A percentile compares a stretch with the other conserved stretches of the same genome.
These are phyloP conservation scores for Fusarium phyllophilum DNA, from an alignment of 2,329 filamentous ascomycete genomes.

Conservation along the genomic window DNA sequence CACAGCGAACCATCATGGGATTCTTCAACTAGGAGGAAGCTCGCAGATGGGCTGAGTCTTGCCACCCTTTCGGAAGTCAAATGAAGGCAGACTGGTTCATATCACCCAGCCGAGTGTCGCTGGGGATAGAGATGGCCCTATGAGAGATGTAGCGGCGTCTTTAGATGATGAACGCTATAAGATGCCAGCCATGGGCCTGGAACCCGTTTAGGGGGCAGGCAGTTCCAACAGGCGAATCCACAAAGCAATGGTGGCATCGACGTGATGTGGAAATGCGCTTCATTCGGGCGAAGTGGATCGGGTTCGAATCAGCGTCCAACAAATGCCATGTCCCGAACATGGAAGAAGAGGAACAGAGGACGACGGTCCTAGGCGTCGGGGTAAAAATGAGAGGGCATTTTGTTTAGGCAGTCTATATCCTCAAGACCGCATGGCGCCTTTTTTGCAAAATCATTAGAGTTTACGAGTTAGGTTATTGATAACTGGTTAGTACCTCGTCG, in stretches of 20 bases:
- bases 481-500: neutral
- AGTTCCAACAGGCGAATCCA: conserved; percentile 11
- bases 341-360: conserved; percentile 27
- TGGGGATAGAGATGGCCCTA: neutral
- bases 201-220: conserved; percentile 16
- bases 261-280: conserved; percentile 1
- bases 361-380: conserved; percentile 27
- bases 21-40: conserved; percentile 72
- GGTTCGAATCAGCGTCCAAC: conserved; percentile 10
- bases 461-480: conserved; percentile 12
- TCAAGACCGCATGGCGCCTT: conserved; percentile 28
- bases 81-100: neutral
- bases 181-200: conserved; percentile 24
- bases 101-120: neutral
- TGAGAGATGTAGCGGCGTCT: conserved; percentile 29
- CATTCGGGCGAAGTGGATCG: neutral
- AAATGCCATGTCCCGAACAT: neutral
- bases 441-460: conserved; percentile 36
- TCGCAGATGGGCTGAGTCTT: neutral
- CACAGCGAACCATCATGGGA: conserved; percentile 80
- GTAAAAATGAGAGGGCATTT: conserved; percentile 35
- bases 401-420: conserved; percentile 39
- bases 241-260: conserved; percentile 21
- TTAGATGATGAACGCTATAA: conserved; percentile 35
- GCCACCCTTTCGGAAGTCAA: neutral